Base-by-base conservation (phyloP, 306 rosid species). In the Trifolium pratense region DNA sequence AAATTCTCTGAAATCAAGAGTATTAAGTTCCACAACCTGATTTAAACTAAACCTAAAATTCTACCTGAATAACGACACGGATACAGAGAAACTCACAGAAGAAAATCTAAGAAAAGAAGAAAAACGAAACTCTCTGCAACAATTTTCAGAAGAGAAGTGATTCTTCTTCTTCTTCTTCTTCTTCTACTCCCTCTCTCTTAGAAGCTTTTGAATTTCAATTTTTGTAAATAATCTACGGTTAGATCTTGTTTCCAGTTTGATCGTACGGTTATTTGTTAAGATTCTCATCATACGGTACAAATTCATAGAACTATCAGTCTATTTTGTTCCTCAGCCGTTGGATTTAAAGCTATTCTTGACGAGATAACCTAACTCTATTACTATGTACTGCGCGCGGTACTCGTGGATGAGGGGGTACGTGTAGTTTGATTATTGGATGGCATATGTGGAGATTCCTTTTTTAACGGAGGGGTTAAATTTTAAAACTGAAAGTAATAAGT, bases 191-290 rank as follows among this genome's bases (percentile, higher is more conserved):
- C 98, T 83, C 98, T 90, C 97, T 85, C 92, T 80, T 74, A 83
- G 87, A 52, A 84, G 84, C 89, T 94, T 94, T 94, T 94, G 95
- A 94, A 94, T 78, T 91, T 94, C 94, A 89, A 91, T 91, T 94
- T 80, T 88, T 75, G 89, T 80, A 78, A 87, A 82, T 86, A 87
- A 83, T 91, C 43, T 65, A 89, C 91, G 99, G 89, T 66, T 45
- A 0, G 97, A 88, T 88, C 26, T 16, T 10, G 0, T 11, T 55
- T 3, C 0, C 7, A 2, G 20, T 51, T 73, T 39, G 26, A 89
- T 93, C 96, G 1, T 10, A 73, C 92, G 89, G 87, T 80, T 5
- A 1, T 7, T 2, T 0, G 12, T 53, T 4, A 34, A 69, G 23
- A 7, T 1, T 3, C 0, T 5, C 1, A 85, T 91, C 88, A 2